Percentiles rank a stretch among this genome's conserved stretches.
Evolutionary conservation across 2,329 filamentous ascomycete genomes (phyloP).

Genomic region (Claviceps digitariae): DNA sequence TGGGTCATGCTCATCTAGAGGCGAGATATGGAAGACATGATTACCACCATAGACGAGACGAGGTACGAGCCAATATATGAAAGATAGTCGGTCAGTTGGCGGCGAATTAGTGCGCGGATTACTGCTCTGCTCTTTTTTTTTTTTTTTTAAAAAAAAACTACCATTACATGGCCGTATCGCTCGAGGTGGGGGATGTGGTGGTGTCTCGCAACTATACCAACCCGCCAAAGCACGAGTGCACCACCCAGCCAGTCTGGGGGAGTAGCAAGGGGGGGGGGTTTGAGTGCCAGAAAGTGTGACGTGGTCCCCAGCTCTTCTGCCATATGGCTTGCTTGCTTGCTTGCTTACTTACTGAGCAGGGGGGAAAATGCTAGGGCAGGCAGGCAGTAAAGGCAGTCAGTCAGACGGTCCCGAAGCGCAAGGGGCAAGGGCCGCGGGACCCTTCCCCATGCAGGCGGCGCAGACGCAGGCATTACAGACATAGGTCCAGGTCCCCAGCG

Average conservation of each 20-base stretch:
- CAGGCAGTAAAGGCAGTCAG: neutral
- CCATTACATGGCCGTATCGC: neutral
- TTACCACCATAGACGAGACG: conserved; percentile 2
- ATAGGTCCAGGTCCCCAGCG: neutral
- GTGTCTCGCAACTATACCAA: conserved; percentile 9
- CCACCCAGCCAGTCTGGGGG: neutral
- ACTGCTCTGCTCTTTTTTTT: neutral
- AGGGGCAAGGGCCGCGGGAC: neutral
- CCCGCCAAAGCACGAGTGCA: conserved; percentile 2
- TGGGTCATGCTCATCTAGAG: conserved; percentile 21
- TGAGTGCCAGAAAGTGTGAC: too few relatives aligned
- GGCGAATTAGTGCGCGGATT: neutral
- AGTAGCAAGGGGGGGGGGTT: conserved; percentile 1
- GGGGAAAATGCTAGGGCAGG: neutral
- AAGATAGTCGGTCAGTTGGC: neutral
- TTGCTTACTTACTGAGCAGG: neutral
- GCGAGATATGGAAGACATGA: conserved; percentile 16
- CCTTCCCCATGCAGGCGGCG: neutral
- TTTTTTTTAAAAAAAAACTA: neutral
- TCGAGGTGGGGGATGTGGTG: conserved; percentile 3
- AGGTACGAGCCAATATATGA: neutral
- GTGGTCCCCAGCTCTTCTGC: neutral
- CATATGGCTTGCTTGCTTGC: neutral
- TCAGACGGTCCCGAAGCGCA: neutral
- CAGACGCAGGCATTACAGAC: conserved; percentile 3